Conservation (phyloP, 140 eudicot species). For the Bidens hawaiensis region DNA sequence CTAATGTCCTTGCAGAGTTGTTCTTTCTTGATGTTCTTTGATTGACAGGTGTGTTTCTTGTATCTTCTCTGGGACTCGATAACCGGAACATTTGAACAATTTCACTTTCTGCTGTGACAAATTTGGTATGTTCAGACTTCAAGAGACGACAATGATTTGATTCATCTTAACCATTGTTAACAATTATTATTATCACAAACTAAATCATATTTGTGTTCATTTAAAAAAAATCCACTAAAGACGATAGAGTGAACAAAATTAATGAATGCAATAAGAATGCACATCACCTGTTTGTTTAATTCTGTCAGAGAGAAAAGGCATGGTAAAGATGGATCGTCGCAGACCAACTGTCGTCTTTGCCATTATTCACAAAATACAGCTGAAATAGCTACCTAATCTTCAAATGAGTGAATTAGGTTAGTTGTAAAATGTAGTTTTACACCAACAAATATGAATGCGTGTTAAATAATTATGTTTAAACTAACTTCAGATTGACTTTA, state of each 20-base stretch:
- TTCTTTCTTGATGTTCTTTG: constrained; percentile 25
- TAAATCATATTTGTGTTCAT: not conserved
- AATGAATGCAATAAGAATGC: not conserved
- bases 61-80: constrained; percentile 44
- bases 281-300: constrained; percentile 76
- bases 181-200: too few species aligned
- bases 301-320: constrained; percentile 47
- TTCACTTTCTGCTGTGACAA: constrained; percentile 54
- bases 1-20: constrained; percentile 46
- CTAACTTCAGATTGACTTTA: too few species aligned
- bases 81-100: constrained; percentile 77
- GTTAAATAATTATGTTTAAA: too few species aligned
- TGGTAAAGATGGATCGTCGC: constrained; percentile 44
- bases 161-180: too few species aligned
- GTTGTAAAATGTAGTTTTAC: too few species aligned
- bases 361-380: constrained; percentile 2
- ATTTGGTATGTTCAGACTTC: not conserved
- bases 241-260: too few species aligned
- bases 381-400: not conserved
- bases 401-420: too few species aligned
- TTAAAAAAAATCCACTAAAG: too few species aligned
- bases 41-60: constrained; percentile 21
- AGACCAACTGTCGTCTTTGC: constrained; percentile 18
- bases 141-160: not conserved
- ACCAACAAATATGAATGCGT: too few species aligned